Evolutionary conservation across 2,329 filamentous ascomycete genomes (phyloP), one percentile per base, ranked within the genome.

Genomic region (Aspergillus flavus): DNA sequence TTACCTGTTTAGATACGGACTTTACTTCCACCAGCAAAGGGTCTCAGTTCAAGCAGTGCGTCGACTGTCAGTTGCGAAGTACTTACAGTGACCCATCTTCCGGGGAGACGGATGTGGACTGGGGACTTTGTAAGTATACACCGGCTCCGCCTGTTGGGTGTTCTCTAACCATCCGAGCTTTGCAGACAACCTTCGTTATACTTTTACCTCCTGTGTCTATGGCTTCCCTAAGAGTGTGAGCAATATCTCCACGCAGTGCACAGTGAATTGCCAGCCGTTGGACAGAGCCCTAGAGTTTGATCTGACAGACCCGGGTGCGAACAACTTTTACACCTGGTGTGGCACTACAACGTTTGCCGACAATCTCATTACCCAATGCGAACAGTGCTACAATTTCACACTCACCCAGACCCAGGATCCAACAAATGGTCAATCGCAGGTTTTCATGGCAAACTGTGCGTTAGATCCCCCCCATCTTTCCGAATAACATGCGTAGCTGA

Each of bases 131-230:
- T 83, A 79, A 66, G 80, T 69, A 34, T 43, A n/a, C 14, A n/a
- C 26, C 14, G 16, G 10, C 3, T 56, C 30, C 28, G 11, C 30
- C 34, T 41, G 21, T 19, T 19, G n/a, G 23, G 23, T 39, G 21
- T 23, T n/a, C 6, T 52, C 56, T 58, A 21, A 46, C 54, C 50
- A 57, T 64, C 58, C 59, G 50, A 28, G 6, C 23, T 32, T 48
- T 46, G 21, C 66, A 83, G 81, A 80, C 69, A 82, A 82, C 58
- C 74, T 83, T 55, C 80, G 81, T 46, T 83, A 75, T 64, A 75
- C 80, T 1, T 76, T 82, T 45, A 76, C 79, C 6, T 75, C 72
- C 50, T 83, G 81, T 64, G 75, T 82, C 41, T 83, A 77, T 68
- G 79, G 76, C 34, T 78, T 68, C 32, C 81, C 81, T 9, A 66